Base-by-base conservation (phyloP, 1,139 yeast genomes). In the Geotrichum candidum region DNA sequence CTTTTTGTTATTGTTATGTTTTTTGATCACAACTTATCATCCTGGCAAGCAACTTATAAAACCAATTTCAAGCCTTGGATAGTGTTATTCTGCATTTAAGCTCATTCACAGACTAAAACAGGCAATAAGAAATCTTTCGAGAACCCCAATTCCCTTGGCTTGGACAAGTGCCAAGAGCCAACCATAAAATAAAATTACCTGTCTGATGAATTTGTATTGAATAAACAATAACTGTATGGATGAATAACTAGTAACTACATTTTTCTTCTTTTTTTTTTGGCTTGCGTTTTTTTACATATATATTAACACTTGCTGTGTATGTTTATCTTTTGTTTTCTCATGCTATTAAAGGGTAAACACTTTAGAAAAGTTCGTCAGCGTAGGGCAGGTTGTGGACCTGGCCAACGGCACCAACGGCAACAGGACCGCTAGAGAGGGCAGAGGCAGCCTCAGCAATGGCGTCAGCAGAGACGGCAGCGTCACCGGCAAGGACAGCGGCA, bases 391-490 rank as follows among this genome's bases (percentile, higher is more conserved):
- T 85, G 74, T 87, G 87, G 67, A 88, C 85, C 77, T 91, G 87
- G 78, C 99, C 99, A 68, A 90, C 87, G 67, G 95, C 97, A 68
- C 88, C 96, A 72, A 88, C 87, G 80, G 87, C 91, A 80, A 87
- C 85, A 71, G 85, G 85, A 67, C 83, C 82, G 68, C 85, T 81
- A 71, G 82, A 79, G 57, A 82, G 76, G 66, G 78, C 76, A 68
- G 80, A 77, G 65, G 82, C 80, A 58, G 79, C 73, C 65, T 80
- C 76, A 74, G 82, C 79, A 71, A 85, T 79, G 67, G 78, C 75
- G 62, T 75, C 75, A 64, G 79, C 76, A 61, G 74, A 69, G 53
- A 75, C 67, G 60, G 77, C 72, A 59, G 73, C 70, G 48, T 73
- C 65, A 53, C 76, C 67, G 45, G 64, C 60, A 38, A 69, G 69